Base-by-base conservation (phyloP, 2,329 filamentous ascomycete species). In the Cryoendolithus antarcticus region DNA sequence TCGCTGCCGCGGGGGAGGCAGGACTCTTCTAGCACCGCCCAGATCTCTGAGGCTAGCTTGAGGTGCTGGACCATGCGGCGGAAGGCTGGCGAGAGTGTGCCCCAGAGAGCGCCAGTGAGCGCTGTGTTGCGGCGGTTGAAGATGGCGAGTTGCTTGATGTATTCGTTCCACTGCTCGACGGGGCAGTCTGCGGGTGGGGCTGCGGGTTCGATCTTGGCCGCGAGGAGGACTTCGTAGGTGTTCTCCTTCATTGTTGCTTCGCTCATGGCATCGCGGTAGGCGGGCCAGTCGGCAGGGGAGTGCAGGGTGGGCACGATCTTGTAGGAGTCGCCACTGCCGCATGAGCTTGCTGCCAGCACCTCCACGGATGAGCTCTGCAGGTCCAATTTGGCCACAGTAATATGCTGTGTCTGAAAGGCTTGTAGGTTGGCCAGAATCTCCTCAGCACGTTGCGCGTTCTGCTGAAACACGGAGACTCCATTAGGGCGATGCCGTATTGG, bases 141-240 rank as follows among this genome's bases (percentile, higher is more conserved):
- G 38, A 58, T 58, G 39, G 55, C 55, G 21, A 53, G 38, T 35
- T 55, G 53, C 35, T 55, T 54, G 47, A 58, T 46, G 43, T 57
- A 55, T 32, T 58, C 55, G 38, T 58, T 58, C 50, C 53, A 53
- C 6, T 49, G 45, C 37, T 55, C 52, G 12, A 56, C 41, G 11
- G 48, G 48, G 12, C 46, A 41, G 19, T 54, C 44, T 6, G 40
- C 35, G 4, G 42, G 11, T 4, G 52, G 52, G 9, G 41, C 41
- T n/a, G 34, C n/a, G 2, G 55, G 55, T 32, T 56, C 53, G 37
- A 41, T 46, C 37, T 55, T 55, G 12, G 34, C 42, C 27, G 52
- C 55, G 8, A 45, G 40, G 2, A 58, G 44, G 6, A 55, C 51
- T 12, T 55, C 52, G 12, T 46, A 41, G 11, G 51, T 54, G 38